phyloP scores from a whole-genome alignment of 2,329 filamentous ascomycete genomes.

The Aureobasidium namibiae region DNA sequence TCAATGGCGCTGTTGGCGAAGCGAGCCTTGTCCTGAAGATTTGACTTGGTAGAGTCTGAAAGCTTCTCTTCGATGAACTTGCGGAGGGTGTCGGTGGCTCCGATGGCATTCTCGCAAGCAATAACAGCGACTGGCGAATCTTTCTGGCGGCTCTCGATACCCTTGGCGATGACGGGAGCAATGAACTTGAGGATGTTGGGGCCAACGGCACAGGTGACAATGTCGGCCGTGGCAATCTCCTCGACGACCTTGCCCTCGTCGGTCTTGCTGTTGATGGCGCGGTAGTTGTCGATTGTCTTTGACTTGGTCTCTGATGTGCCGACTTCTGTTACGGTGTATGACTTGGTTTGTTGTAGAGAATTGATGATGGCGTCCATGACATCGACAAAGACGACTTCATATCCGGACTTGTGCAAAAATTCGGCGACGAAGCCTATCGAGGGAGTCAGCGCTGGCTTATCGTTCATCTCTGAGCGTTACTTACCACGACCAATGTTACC shows the following conservation, averaged over 20 bases:
- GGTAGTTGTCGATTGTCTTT: slow-evolving; percentile 88
- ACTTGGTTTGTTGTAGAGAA: slow-evolving; percentile 62
- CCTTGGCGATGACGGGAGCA: slow-evolving; percentile 90
- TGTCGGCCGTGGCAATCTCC: slow-evolving; percentile 77
- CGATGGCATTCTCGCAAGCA: slow-evolving; percentile 96
- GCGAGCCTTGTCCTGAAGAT: slow-evolving; percentile 65
- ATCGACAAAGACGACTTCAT: slow-evolving; percentile 93
- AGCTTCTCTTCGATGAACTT: slow-evolving; percentile 67
- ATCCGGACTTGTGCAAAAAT: slow-evolving; percentile 90
- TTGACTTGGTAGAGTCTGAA: slow-evolving; percentile 54
- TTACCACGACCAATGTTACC: slow-evolving; percentile 45
- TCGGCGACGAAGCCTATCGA: slow-evolving; percentile 67
- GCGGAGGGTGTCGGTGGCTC: slow-evolving; percentile 81
- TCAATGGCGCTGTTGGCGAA: slow-evolving; percentile 98
- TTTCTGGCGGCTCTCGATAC: slow-evolving; percentile 65
- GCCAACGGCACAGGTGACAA: slow-evolving; percentile 94
- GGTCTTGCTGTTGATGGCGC: slow-evolving; percentile 89
- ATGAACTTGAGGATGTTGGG: slow-evolving; percentile 96
- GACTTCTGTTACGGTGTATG: slow-evolving; percentile 90
- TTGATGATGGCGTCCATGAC: slow-evolving; percentile 80
- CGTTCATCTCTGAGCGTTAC: neutral
- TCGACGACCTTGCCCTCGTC: slow-evolving; percentile 73
- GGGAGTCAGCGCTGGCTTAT: neutral
- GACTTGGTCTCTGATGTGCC: slow-evolving; percentile 72
- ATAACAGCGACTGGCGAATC: slow-evolving; percentile 75